Percentiles rank a stretch among this genome's conserved stretches.
Conservation (phyloP, 2,329 filamentous ascomycete species). For the Cladophialophora immunda region DNA sequence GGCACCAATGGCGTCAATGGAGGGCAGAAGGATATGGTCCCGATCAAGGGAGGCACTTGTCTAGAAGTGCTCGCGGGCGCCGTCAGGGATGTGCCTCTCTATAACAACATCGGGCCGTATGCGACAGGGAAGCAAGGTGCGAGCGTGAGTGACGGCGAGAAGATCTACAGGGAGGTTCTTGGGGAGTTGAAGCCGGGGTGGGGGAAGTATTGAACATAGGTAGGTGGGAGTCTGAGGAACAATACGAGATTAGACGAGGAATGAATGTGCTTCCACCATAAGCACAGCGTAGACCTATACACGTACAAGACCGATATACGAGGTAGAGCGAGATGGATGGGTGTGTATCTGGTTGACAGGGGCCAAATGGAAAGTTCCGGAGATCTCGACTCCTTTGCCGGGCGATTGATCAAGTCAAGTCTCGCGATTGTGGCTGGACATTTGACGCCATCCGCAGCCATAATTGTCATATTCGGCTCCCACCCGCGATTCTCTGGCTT, state of each 20-base stretch:
- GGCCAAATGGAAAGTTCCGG: background rate
- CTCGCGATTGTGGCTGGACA: background rate
- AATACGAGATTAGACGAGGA: background rate
- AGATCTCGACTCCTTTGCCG: background rate
- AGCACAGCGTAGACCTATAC: background rate
- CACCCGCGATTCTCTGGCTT: background rate
- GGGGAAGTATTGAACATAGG: slow-evolving; percentile 51
- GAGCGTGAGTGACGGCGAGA: slow-evolving; percentile 53
- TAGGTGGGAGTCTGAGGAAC: no score
- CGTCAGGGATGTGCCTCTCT: slow-evolving; percentile 59
- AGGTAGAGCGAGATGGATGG: background rate
- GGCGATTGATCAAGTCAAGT: background rate
- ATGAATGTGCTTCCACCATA: background rate
- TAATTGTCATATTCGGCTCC: background rate
- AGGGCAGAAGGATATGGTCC: slow-evolving; percentile 40
- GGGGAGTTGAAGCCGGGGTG: slow-evolving; percentile 60
- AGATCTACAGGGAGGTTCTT: slow-evolving; percentile 60
- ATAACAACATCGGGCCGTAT: slow-evolving; percentile 60
- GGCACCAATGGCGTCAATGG: slow-evolving; percentile 1
- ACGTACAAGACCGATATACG: background rate
- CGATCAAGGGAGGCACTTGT: slow-evolving; percentile 55
- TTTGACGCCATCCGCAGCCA: slow-evolving; percentile 6
- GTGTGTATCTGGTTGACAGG: background rate
- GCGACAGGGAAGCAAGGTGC: slow-evolving; percentile 57
- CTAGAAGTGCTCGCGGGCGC: slow-evolving; percentile 64